Evolutionary conservation across 1,284 basidiomycete species (phyloP).

Genomic region (Sanghuangporus weigelae): DNA sequence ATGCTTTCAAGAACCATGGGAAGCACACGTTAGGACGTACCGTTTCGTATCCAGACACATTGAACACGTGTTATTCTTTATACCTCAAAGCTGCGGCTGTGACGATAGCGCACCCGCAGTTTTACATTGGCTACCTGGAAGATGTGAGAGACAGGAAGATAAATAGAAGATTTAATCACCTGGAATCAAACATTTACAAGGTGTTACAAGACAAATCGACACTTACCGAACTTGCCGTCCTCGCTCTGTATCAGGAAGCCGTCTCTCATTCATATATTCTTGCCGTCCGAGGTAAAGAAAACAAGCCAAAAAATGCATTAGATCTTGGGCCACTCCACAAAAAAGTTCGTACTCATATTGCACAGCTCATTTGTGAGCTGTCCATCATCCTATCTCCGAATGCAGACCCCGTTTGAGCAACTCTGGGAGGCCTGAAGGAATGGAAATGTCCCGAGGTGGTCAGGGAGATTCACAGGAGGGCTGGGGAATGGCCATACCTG

Average conservation of each 20-base stretch:
- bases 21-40: conserved; percentile 6
- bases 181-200: conserved; percentile 16
- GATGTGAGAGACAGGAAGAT: neutral
- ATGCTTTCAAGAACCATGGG: conserved; percentile 23
- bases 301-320: too few relatives aligned
- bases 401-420: too few relatives aligned
- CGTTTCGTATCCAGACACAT: conserved; percentile 14
- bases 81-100: neutral
- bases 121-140: neutral
- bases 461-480: too few relatives aligned
- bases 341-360: too few relatives aligned
- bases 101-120: neutral
- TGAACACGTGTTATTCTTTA: conserved; percentile 1
- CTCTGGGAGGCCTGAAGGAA: too few relatives aligned
- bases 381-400: too few relatives aligned
- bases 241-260: neutral
- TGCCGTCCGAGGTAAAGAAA: too few relatives aligned
- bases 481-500: too few relatives aligned
- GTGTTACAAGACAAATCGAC: conserved; percentile 11
- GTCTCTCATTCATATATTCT: too few relatives aligned
- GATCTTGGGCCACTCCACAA: too few relatives aligned
- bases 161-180: conserved; percentile 11
- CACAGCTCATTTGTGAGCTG: too few relatives aligned
- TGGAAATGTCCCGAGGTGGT: too few relatives aligned
- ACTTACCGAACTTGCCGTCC: conserved; percentile 14